phyloP scores from a whole-genome alignment of 192 early-diverging fungal species.

The Gryganskiella cystojenkinii region DNA sequence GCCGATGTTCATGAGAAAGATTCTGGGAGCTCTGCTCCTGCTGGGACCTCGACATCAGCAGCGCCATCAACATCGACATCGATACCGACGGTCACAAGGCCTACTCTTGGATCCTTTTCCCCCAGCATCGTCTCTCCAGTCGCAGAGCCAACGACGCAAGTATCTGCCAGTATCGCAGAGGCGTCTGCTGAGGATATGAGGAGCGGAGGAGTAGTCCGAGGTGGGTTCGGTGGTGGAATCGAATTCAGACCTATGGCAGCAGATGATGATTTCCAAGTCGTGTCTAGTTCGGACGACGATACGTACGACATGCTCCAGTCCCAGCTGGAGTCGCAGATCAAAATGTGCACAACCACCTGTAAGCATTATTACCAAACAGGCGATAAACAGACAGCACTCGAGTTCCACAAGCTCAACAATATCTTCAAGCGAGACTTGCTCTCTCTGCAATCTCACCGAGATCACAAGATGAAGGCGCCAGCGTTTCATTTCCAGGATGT shows the following conservation, averaged over 20 bases:
- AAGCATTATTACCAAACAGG: slow-evolving; percentile 52
- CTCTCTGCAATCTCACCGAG: slow-evolving; percentile 56
- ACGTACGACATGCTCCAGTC: slow-evolving; percentile 58
- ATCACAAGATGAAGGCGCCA: slow-evolving; percentile 48
- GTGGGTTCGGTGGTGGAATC: slow-evolving; percentile 11
- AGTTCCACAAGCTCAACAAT: slow-evolving; percentile 72
- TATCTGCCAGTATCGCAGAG: slow-evolving; percentile 40
- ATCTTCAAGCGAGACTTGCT: slow-evolving; percentile 62
- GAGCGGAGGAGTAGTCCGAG: slow-evolving; percentile 10
- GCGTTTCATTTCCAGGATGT: slow-evolving; percentile 69
- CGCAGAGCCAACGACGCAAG: slow-evolving; percentile 42
- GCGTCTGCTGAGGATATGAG: slow-evolving; percentile 29
- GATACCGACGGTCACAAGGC: not conserved
- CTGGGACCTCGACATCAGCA: not conserved
- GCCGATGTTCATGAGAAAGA: not conserved
- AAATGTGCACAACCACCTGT: slow-evolving; percentile 58
- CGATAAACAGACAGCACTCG: slow-evolving; percentile 60
- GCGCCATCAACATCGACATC: not conserved
- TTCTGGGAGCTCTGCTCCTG: not conserved
- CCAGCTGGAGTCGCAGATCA: slow-evolving; percentile 65
- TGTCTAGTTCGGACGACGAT: slow-evolving; percentile 53
- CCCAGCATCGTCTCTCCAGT: slow-evolving; percentile 24
- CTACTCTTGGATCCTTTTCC: not conserved
- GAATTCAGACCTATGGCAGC: slow-evolving; percentile 29
- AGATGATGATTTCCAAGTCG: slow-evolving; percentile 47